Percentiles rank a stretch among this genome's conserved stretches.
Conservation (phyloP, 2,329 filamentous ascomycete species). For the Daldinia sp. region DNA sequence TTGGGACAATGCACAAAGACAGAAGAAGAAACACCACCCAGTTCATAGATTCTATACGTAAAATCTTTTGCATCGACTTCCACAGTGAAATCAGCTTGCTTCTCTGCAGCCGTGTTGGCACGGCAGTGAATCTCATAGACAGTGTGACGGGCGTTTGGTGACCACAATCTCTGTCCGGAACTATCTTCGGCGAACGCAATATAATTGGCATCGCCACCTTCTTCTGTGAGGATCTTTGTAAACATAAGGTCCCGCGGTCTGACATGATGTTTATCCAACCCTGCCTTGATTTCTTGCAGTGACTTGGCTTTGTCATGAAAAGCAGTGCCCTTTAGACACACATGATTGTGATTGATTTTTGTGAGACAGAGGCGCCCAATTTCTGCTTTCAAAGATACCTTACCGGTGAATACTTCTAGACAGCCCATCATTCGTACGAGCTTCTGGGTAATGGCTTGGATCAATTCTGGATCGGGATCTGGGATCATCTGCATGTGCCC, state of each 20-base stretch:
- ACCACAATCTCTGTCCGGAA: conserved; percentile 34
- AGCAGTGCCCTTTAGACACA: conserved; percentile 7
- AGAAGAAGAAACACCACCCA: conserved; percentile 22
- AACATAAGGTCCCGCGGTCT: conserved; percentile 23
- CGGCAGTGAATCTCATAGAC: conserved; percentile 45
- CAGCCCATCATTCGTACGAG: conserved; percentile 30
- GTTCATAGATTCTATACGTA: conserved; percentile 32
- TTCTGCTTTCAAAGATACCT: conserved; percentile 34
- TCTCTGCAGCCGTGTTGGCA: conserved; percentile 8
- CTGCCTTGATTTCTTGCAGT: conserved; percentile 20
- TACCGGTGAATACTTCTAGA: conserved; percentile 29
- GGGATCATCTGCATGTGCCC: not conserved
- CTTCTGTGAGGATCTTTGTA: conserved; percentile 35
- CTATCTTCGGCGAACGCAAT: conserved; percentile 33
- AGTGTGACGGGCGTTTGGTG: conserved; percentile 32
- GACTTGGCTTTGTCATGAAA: not conserved
- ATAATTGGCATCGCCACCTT: conserved; percentile 46
- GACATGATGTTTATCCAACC: conserved; percentile 28
- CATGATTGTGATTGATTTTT: conserved; percentile 21
- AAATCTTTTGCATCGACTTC: conserved; percentile 46
- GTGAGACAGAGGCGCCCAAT: conserved; percentile 39
- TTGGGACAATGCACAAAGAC: conserved; percentile 49
- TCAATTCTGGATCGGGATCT: conserved; percentile 32
- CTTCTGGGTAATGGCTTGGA: conserved; percentile 27
- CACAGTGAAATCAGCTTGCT: conserved; percentile 39